Conservation (phyloP, 441 rosid genomes). For the Theobroma grandiflorum region DNA sequence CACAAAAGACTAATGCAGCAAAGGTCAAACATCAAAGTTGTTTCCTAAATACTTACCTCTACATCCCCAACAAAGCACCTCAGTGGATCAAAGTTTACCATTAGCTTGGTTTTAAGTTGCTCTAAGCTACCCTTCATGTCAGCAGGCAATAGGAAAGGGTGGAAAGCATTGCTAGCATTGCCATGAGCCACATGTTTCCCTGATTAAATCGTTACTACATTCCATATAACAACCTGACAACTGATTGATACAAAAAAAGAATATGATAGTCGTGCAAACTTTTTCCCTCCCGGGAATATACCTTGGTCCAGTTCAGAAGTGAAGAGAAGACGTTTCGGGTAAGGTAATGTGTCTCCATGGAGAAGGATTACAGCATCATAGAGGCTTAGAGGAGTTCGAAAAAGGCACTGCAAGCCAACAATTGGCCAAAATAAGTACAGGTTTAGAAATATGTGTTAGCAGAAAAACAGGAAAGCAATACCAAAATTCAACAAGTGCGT, state of each 20-base stretch:
- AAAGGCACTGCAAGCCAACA: slow-evolving; percentile 69
- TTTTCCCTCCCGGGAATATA: slow-evolving; percentile 28
- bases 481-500: slow-evolving; percentile 4
- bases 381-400: slow-evolving; percentile 89
- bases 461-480: slow-evolving; percentile 18
- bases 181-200: slow-evolving; percentile 81
- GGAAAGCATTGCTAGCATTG: slow-evolving; percentile 66
- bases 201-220: slow-evolving; percentile 35
- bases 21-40: slow-evolving; percentile 2
- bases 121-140: slow-evolving; percentile 64
- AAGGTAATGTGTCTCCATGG: slow-evolving; percentile 77
- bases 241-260: not conserved
- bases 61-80: slow-evolving; percentile 68
- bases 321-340: slow-evolving; percentile 81
- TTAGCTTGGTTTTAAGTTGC: slow-evolving; percentile 60
- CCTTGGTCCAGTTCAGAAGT: slow-evolving; percentile 77
- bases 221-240: not conserved
- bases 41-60: slow-evolving; percentile 55
- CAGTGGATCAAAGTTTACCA: slow-evolving; percentile 85
- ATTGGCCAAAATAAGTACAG: not conserved
- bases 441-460: slow-evolving; percentile 7
- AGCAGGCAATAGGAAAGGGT: slow-evolving; percentile 58
- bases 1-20: slow-evolving; percentile 9
- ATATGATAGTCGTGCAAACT: not conserved
- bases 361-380: slow-evolving; percentile 91